A percentile compares a stretch with the other conserved stretches of the same genome.
Conservation (phyloP, 768 basidiomycete genomes). For the Phaeolepiota aurea region DNA sequence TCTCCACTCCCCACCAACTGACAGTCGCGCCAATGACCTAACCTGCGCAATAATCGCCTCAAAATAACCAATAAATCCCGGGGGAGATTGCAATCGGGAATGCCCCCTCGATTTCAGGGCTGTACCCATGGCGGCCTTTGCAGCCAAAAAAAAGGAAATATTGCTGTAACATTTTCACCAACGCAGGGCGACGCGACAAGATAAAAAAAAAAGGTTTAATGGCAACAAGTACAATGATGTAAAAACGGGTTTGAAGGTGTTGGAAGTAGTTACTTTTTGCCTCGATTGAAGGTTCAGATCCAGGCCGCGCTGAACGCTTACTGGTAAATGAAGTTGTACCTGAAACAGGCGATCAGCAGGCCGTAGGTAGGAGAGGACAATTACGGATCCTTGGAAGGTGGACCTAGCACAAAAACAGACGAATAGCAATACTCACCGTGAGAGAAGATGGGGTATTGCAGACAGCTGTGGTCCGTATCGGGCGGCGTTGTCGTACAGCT, state of each 20-base stretch:
- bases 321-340: slow-evolving; percentile 80
- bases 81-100: no score
- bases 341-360: slow-evolving; percentile 11
- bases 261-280: neutral
- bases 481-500: slow-evolving; percentile 95
- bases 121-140: no score
- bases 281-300: no score
- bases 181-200: neutral
- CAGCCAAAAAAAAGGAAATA: no score
- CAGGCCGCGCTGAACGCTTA: slow-evolving; percentile 15
- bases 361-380: neutral
- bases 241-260: no score
- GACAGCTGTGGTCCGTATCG: slow-evolving; percentile 92
- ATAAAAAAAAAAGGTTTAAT: neutral
- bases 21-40: no score
- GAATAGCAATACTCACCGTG: slow-evolving; percentile 42
- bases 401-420: slow-evolving; percentile 58
- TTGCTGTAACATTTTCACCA: neutral
- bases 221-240: no score
- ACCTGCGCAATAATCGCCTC: no score
- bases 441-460: slow-evolving; percentile 88
- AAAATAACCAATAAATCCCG: no score
- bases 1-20: no score
- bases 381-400: neutral
- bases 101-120: no score